Percentiles rank a stretch among this genome's conserved stretches.
phyloP scores from a whole-genome alignment of 2,329 filamentous ascomycete genomes.

The Penicillium polonicum region DNA sequence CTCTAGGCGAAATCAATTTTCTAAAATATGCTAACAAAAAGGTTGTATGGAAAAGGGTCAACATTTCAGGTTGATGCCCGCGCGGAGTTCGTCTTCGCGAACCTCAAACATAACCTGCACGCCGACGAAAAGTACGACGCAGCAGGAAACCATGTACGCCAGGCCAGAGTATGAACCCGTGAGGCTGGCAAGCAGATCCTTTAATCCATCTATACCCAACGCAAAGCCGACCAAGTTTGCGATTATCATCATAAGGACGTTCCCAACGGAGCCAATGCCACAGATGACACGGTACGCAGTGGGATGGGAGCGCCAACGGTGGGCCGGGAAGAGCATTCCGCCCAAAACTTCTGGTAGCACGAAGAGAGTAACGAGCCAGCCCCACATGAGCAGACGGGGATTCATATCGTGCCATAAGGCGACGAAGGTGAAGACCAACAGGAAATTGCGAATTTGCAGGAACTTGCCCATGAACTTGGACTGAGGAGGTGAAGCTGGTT shows the following conservation, averaged over 20 bases:
- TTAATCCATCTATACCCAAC: constrained; percentile 81
- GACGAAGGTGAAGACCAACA: constrained; percentile 91
- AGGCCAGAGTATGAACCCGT: constrained; percentile 73
- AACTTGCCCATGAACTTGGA: constrained; percentile 49
- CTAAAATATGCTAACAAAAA: neutral
- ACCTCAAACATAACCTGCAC: constrained; percentile 97
- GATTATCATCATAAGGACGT: constrained; percentile 91
- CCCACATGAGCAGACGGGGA: constrained; percentile 86
- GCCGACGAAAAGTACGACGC: constrained; percentile 74
- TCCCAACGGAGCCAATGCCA: constrained; percentile 75
- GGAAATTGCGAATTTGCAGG: constrained; percentile 68
- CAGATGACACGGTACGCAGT: constrained; percentile 76
- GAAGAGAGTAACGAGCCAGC: constrained; percentile 93
- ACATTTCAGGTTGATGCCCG: constrained; percentile 81
- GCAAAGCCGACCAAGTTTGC: constrained; percentile 96
- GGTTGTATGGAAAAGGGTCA: constrained; percentile 37
- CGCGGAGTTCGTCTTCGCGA: constrained; percentile 76
- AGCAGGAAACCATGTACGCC: constrained; percentile 70
- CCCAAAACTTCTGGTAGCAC: constrained; percentile 84
- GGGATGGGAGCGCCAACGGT: constrained; percentile 67
- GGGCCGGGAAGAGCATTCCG: constrained; percentile 67
- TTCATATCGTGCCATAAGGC: constrained; percentile 98
- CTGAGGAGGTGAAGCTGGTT: constrained; percentile 48
- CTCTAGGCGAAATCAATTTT: neutral
- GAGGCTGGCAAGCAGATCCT: constrained; percentile 72